Evolutionary conservation across 2,329 filamentous ascomycete genomes (phyloP).

Genomic region (Xylaria sp.): DNA sequence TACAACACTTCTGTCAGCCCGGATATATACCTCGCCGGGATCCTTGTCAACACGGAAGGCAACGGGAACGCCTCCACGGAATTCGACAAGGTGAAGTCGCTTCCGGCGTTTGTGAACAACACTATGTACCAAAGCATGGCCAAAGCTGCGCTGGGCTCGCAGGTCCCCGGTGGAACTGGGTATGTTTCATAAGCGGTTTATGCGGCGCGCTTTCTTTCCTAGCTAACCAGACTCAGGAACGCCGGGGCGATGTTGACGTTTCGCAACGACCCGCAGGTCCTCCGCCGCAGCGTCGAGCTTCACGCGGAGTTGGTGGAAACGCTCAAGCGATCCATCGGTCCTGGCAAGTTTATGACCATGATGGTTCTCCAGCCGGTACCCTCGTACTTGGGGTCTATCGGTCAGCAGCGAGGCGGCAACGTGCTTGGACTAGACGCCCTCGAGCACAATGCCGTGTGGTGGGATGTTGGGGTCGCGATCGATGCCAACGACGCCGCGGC

Average conservation of each 20-base stretch:
- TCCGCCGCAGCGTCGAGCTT: slow-evolving; percentile 18
- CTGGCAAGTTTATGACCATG: slow-evolving; percentile 21
- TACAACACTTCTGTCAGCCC: slow-evolving; percentile 11
- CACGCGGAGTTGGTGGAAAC: slow-evolving; percentile 19
- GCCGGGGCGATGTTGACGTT: slow-evolving; percentile 27
- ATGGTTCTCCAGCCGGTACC: slow-evolving; percentile 31
- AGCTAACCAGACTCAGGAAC: slow-evolving; percentile 15
- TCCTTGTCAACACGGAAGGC: slow-evolving; percentile 29
- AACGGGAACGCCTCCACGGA: slow-evolving; percentile 20
- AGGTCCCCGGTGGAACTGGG: slow-evolving; percentile 17
- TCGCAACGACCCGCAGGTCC: slow-evolving; percentile 25
- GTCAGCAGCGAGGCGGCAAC: slow-evolving; percentile 28
- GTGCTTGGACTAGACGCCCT: slow-evolving; percentile 33
- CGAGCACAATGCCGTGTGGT: slow-evolving; percentile 25
- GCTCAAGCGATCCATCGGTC: slow-evolving; percentile 20
- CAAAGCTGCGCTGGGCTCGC: slow-evolving; percentile 21
- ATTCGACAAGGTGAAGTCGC: slow-evolving; percentile 17
- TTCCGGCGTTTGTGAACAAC: slow-evolving; percentile 22
- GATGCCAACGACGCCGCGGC: slow-evolving; percentile 14
- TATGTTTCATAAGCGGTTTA: slow-evolving; percentile 14
- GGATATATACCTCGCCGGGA: slow-evolving; percentile 14
- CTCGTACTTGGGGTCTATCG: slow-evolving; percentile 23
- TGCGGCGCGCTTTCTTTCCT: no score
- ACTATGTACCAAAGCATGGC: slow-evolving; percentile 23
- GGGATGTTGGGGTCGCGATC: slow-evolving; percentile 23